Evolutionary conservation across 225 moss, liverwort and hornwort species (phyloP).

Genomic region (Pleurozium schreberi): DNA sequence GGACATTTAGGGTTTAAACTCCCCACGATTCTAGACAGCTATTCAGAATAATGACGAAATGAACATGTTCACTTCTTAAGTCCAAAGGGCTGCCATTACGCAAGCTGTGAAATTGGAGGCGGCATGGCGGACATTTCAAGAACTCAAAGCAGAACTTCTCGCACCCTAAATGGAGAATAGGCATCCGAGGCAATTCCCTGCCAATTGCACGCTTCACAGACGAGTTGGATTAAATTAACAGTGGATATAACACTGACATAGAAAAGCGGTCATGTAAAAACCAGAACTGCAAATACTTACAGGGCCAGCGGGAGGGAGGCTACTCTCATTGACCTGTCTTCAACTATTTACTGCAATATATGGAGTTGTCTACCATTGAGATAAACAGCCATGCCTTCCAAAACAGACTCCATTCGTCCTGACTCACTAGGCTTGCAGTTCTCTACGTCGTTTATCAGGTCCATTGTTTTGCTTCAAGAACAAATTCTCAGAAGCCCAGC

Average conservation of each 20-base stretch:
- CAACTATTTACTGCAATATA: slow-evolving; percentile 3
- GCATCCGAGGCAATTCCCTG: not conserved
- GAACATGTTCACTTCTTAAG: not conserved
- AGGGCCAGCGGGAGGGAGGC: not conserved
- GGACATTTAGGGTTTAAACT: too few species aligned
- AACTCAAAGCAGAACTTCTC: not conserved
- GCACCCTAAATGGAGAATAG: not conserved
- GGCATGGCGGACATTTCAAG: not conserved
- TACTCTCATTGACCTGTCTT: not conserved
- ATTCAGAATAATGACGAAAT: not conserved
- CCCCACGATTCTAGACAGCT: not conserved
- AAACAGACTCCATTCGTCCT: not conserved
- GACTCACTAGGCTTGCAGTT: not conserved
- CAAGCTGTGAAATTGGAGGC: not conserved
- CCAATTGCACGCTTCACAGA: not conserved
- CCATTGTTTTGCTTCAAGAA: not conserved
- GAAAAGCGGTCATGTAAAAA: not conserved
- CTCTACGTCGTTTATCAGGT: not conserved
- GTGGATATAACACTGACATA: not conserved
- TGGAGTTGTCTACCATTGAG: not conserved
- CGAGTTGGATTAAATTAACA: not conserved
- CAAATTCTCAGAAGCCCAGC: not conserved
- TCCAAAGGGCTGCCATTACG: not conserved
- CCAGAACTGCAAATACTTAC: not conserved
- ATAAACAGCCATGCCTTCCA: not conserved